phyloP scores from a whole-genome alignment of 2,329 filamentous ascomycete species.

The Helminthosporium solani region DNA sequence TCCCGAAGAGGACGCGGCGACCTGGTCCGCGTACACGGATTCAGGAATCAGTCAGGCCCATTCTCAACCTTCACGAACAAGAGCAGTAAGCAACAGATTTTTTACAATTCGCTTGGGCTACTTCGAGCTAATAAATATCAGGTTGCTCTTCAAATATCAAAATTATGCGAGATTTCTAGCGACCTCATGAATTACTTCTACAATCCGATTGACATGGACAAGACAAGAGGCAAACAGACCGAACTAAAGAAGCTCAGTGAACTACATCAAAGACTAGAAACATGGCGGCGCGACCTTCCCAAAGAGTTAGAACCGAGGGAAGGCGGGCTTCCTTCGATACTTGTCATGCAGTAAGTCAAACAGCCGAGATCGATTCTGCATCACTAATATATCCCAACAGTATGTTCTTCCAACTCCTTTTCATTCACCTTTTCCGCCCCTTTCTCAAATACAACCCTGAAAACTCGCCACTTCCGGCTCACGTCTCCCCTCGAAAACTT shows the following conservation, averaged over 20 bases:
- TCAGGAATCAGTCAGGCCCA: constrained; percentile 70
- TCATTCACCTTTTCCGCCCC: constrained; percentile 92
- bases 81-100: constrained; percentile 54
- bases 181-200: constrained; percentile 90
- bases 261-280: constrained; percentile 83
- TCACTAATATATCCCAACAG: constrained; percentile 52
- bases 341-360: constrained; percentile 77
- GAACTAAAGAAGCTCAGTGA: constrained; percentile 93
- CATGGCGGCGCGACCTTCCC: constrained; percentile 82
- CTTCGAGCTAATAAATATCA: constrained; percentile 1
- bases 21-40: constrained; percentile 89
- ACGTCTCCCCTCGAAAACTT: constrained; percentile 86
- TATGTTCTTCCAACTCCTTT: constrained; percentile 96
- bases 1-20: constrained; percentile 78
- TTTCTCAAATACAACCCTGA: constrained; percentile 87
- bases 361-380: neutral
- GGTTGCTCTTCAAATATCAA: constrained; percentile 75
- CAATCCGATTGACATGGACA: constrained; percentile 67
- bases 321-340: constrained; percentile 80
- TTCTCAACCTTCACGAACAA: constrained; percentile 77
- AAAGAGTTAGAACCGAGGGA: constrained; percentile 87
- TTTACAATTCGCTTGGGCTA: neutral
- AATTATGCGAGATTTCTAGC: constrained; percentile 88
- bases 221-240: constrained; percentile 68
- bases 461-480: constrained; percentile 77